Conservation (phyloP, 2,329 filamentous ascomycete genomes). For the Ascochyta koolunga region DNA sequence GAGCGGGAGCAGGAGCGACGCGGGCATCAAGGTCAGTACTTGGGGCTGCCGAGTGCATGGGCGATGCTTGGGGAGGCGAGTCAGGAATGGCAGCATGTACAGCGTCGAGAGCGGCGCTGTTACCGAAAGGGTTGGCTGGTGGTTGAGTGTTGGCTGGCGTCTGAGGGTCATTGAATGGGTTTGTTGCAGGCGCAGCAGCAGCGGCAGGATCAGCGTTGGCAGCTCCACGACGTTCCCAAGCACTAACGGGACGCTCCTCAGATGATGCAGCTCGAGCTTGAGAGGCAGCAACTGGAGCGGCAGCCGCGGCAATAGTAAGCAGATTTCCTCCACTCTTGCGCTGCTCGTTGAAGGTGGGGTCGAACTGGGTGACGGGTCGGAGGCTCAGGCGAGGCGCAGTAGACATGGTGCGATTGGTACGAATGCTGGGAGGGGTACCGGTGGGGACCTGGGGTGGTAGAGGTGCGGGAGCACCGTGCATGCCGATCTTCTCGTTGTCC, state of each 20-base stretch:
- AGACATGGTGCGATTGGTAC: slow-evolving; percentile 55
- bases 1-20: slow-evolving; percentile 33
- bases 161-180: slow-evolving; percentile 69
- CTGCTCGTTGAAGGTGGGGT: slow-evolving; percentile 66
- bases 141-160: slow-evolving; percentile 47
- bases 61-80: slow-evolving; percentile 31
- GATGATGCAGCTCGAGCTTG: slow-evolving; percentile 23
- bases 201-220: slow-evolving; percentile 48
- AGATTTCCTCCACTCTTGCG: slow-evolving; percentile 48
- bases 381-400: slow-evolving; percentile 82
- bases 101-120: slow-evolving; percentile 47
- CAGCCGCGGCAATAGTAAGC: slow-evolving; percentile 41
- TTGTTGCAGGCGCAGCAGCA: slow-evolving; percentile 54
- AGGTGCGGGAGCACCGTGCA: slow-evolving; percentile 36
- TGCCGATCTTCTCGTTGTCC: slow-evolving; percentile 51
- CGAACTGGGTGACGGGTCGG: slow-evolving; percentile 82
- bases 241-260: slow-evolving; percentile 32
- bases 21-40: slow-evolving; percentile 37
- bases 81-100: slow-evolving; percentile 35
- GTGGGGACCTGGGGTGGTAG: slow-evolving; percentile 32
- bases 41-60: slow-evolving; percentile 31
- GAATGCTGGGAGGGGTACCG: slow-evolving; percentile 42
- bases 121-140: slow-evolving; percentile 62
- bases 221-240: slow-evolving; percentile 50
- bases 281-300: slow-evolving; percentile 25